Base-by-base conservation (phyloP, 345 rosid species). In the Acer negundo region DNA sequence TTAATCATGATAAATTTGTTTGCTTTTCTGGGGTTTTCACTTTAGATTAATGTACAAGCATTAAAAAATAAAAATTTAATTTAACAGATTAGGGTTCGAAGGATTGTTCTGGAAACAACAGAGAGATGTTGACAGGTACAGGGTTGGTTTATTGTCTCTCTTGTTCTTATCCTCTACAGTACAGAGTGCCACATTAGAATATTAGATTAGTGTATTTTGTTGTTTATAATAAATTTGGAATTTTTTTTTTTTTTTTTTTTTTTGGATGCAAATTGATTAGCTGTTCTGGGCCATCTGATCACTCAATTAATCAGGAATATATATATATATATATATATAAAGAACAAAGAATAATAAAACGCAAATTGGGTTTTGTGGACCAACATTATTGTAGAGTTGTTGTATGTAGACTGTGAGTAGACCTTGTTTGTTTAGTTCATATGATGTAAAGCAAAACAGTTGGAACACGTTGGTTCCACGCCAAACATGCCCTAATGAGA, bases 61-160 rank as follows among this genome's bases (percentile, higher is more conserved):
- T 51, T 51, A 2, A 40, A 23, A 35, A 59, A 59, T 3, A 53
- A 53, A 15, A 59, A 2, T 10, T 31, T 11, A 3, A 13, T 31
- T 13, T 31, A 24, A 10, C 11, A 38, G 38, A 1, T 71, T 63
- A 67, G 80, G 76, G 74, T 69, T 70, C 11, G 62, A 20, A 69
- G 28, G 83, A 74, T 80, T 59, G 72, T 77, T 87, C 86, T 82
- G 83, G 90, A 83, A 71, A 78, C 67, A 40, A 53, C 46, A 15
- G 67, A 75, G 58, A 69, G 88, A 83, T 59, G 80, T 10, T 80
- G 90, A 81, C 83, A 76, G 80, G 65, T 12, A 65, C 49, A 26
- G 62, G 62, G 67, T 78, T 83, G 73, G 68, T 42, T 74, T 40
- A 6, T 31, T 49, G 47, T 66, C 20, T 11, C 58, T 53, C 13